phyloP scores from a whole-genome alignment of 805 yeast species.

The Yamadazyma scolyti region DNA sequence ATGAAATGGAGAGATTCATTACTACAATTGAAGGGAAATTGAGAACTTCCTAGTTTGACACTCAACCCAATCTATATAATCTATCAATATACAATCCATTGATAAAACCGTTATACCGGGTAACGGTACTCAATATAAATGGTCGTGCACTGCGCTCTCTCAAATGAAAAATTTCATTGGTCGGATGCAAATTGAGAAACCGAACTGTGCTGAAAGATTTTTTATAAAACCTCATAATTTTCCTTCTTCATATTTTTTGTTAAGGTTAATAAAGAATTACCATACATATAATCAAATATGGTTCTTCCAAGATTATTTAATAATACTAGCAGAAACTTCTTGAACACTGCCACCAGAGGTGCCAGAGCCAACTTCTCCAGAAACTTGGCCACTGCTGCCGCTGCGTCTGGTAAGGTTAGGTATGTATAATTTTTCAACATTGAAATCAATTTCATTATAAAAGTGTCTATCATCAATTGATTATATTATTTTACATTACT shows the following conservation, averaged over 20 bases:
- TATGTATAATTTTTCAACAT: no score
- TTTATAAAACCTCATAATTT: slow-evolving; percentile 7
- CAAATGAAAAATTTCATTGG: slow-evolving; percentile 13
- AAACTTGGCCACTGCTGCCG: slow-evolving; percentile 76
- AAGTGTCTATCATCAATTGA: no score
- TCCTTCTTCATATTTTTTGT: slow-evolving; percentile 6
- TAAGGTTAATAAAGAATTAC: slow-evolving; percentile 4
- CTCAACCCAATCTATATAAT: no score
- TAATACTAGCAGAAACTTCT: slow-evolving; percentile 71
- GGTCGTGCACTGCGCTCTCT: slow-evolving; percentile 4
- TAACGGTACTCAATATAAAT: slow-evolving; percentile 2
- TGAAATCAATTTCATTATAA: no score
- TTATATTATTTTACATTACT: no score
- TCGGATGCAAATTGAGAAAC: slow-evolving; percentile 7
- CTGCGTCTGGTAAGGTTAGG: slow-evolving; percentile 81
- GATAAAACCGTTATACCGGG: no score
- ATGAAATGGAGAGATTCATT: slow-evolving; percentile 8
- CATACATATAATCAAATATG: slow-evolving; percentile 28
- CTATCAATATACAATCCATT: no score
- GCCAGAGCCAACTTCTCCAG: slow-evolving; percentile 68
- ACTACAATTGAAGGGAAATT: slow-evolving; percentile 1
- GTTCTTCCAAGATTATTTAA: slow-evolving; percentile 54
- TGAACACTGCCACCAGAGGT: slow-evolving; percentile 85
- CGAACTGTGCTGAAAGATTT: slow-evolving; percentile 11
- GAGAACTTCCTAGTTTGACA: no score